phyloP scores from a whole-genome alignment of 495 filamentous ascomycete species.

The Annulohypoxylon stygium region DNA sequence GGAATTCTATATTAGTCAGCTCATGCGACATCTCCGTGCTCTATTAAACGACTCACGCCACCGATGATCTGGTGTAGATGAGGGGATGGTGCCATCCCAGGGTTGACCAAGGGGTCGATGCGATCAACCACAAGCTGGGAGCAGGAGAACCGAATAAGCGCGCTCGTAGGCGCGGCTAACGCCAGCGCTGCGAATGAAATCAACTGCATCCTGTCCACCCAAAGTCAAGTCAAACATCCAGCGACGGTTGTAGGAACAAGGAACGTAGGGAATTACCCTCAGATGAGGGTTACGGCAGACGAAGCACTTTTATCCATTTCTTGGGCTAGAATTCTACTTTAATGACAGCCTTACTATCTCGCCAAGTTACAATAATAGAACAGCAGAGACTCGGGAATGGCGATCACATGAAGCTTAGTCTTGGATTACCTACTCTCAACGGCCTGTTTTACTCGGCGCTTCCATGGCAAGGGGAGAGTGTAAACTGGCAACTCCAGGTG shows the following conservation, averaged over 20 bases:
- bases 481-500: neutral
- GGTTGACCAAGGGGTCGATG: constrained; percentile 54
- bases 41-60: constrained; percentile 46
- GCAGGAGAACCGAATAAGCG: constrained; percentile 55
- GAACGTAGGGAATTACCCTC: neutral
- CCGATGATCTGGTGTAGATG: constrained; percentile 55
- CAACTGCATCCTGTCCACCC: constrained; percentile 50
- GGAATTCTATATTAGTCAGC: constrained; percentile 45
- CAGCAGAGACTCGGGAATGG: neutral
- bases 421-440: neutral
- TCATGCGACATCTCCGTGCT: too few relatives aligned
- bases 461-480: too few relatives aligned
- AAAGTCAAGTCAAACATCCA: constrained; percentile 4
- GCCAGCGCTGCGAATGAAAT: constrained; percentile 48
- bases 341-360: neutral
- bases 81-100: constrained; percentile 49
- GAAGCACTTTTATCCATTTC: constrained; percentile 28
- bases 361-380: constrained; percentile 16
- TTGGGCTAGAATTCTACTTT: neutral
- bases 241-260: constrained; percentile 19
- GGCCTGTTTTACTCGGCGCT: neutral
- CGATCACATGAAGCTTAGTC: constrained; percentile 14
- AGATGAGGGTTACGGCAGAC: constrained; percentile 20
- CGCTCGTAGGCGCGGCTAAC: constrained; percentile 48
- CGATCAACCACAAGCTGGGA: constrained; percentile 53